These are phyloP conservation scores for Ceratocystis alfenasii DNA, from an alignment of 2,329 filamentous ascomycete species.

Conservation along the genomic window DNA sequence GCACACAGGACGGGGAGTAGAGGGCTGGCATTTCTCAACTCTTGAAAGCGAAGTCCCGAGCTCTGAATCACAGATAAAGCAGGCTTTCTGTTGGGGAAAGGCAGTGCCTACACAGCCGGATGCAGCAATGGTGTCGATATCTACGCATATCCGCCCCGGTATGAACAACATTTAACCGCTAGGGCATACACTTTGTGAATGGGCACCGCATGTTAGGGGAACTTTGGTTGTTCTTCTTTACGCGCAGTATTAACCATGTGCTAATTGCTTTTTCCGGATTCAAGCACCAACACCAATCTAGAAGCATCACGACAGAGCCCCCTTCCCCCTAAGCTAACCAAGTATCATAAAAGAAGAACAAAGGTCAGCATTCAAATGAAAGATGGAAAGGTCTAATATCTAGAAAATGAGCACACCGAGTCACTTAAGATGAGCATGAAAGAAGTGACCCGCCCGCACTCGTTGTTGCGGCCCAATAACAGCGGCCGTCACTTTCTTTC, in stretches of 20 bases:
- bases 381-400: not conserved
- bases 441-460: not conserved
- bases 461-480: not conserved
- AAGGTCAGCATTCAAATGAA: not conserved
- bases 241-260: no score
- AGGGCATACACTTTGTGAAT: not conserved
- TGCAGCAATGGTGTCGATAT: not conserved
- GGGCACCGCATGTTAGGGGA: not conserved
- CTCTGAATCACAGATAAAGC: not conserved
- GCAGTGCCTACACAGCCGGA: not conserved
- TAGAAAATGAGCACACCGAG: not conserved
- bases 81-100: not conserved
- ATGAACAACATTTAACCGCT: not conserved
- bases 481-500: not conserved
- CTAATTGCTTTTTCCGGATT: no score
- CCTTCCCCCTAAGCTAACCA: not conserved
- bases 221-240: not conserved
- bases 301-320: not conserved
- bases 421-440: not conserved
- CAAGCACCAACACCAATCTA: not conserved
- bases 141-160: not conserved
- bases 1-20: not conserved
- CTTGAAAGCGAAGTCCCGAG: not conserved
- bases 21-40: not conserved
- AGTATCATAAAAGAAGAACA: not conserved